These are phyloP conservation scores for Geosiphon pyriformis DNA, from an alignment of 192 early-diverging fungal species.

Conservation along the genomic window DNA sequence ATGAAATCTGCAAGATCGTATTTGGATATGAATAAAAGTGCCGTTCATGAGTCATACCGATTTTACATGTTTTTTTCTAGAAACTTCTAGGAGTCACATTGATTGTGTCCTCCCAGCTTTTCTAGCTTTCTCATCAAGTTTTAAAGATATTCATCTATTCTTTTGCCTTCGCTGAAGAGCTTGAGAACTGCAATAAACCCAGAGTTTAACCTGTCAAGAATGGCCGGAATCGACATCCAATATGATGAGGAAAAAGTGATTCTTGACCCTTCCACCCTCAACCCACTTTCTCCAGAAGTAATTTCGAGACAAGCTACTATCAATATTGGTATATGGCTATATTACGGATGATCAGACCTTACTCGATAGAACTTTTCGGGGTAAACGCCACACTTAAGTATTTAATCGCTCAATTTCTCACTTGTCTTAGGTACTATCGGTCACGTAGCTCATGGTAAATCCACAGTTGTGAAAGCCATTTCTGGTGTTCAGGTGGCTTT, in stretches of 20 bases:
- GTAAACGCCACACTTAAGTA: not conserved
- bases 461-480: slow-evolving; percentile 97
- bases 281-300: slow-evolving; percentile 88
- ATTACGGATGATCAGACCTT: not conserved
- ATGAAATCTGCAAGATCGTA: too few relatives aligned
- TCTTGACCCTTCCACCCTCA: slow-evolving; percentile 47
- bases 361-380: not conserved
- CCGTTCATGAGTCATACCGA: too few relatives aligned
- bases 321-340: slow-evolving; percentile 79
- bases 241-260: slow-evolving; percentile 1
- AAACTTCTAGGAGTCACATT: too few relatives aligned
- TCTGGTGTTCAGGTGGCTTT: slow-evolving; percentile 80
- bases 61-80: too few relatives aligned
- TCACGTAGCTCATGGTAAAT: slow-evolving; percentile 99
- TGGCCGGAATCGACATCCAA: not conserved
- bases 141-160: too few relatives aligned
- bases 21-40: too few relatives aligned
- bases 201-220: too few relatives aligned
- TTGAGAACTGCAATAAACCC: too few relatives aligned
- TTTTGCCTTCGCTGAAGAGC: too few relatives aligned
- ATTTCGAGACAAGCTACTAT: slow-evolving; percentile 98
- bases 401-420: not conserved
- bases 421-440: slow-evolving; percentile 83
- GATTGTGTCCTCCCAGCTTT: too few relatives aligned
- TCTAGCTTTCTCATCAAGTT: too few relatives aligned